Base-by-base conservation (phyloP, 1,284 basidiomycete genomes). In the Sporisorium graminicola region DNA sequence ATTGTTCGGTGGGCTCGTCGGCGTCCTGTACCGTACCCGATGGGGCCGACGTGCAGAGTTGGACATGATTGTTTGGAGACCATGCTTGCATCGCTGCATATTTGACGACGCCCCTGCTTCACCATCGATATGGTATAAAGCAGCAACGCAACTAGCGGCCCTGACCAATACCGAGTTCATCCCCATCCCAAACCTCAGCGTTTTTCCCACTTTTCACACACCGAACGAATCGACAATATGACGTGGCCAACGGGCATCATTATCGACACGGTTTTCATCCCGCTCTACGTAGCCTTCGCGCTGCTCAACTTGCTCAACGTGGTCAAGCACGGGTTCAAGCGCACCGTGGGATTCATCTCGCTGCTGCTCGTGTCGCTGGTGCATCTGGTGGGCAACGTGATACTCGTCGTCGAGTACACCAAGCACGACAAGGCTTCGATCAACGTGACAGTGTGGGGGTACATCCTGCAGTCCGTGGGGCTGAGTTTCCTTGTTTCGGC, bases 251-350 rank as follows among this genome's bases (percentile, higher is more conserved):
- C 56, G 1, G 6, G 49, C 0, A 51, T 62, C n/a, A 57, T 78
- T 24, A 61, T 75, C 33, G 64, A 78, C 44, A 44, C 50, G 20
- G 52, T 63, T 44, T 75, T 78, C 42, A 65, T 78, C 42, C 76
- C 76, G 3, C 52, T 78, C 52, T 78, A 78, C 57, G 16, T 51
- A 14, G n/a, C 61, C 42, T 10, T 66, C 0, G 37, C 18, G 4
- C 16, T 46, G 1, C 33, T 67, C 49, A 69, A 65, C 24, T 5
- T 72, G 5, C 5, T 44, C 43, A 75, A 72, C 44, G 50, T 71
- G 9, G 1, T 75, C 49, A 64, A 64, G 10, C 72, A 75, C 20
- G 67, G 72, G 9, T 40, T 8, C 18, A 24, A 27, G 5, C 49
- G 46, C 12, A 59, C 42, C 18, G 35, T 52, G 1, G 71, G 71